A percentile compares a stretch with the other conserved stretches of the same genome.
phyloP scores from a whole-genome alignment of 1,284 basidiomycete genomes.

The Serendipita sp. region DNA sequence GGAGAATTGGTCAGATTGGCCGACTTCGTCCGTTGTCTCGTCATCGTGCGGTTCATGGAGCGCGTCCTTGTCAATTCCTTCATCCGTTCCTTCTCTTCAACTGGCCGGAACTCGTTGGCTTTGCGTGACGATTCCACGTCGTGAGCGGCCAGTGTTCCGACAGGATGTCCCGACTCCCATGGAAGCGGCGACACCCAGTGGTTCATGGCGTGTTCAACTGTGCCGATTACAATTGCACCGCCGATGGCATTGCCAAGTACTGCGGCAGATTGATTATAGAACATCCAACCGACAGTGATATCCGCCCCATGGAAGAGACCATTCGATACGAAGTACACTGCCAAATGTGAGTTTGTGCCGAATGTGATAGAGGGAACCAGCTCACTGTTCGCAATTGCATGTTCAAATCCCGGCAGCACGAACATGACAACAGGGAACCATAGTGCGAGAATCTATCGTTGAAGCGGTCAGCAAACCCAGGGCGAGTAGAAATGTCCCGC shows the following conservation, averaged over 20 bases:
- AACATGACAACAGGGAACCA: conserved; percentile 15
- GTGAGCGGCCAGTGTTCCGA: conserved; percentile 11
- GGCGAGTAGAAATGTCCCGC: not conserved
- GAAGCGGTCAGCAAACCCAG: not conserved
- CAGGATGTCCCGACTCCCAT: conserved; percentile 10
- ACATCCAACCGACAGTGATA: conserved; percentile 13
- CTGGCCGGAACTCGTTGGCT: conserved; percentile 7
- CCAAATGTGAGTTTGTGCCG: not conserved
- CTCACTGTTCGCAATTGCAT: conserved; percentile 16
- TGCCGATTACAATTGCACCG: conserved; percentile 14
- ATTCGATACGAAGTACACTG: conserved; percentile 16
- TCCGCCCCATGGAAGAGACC: conserved; percentile 16
- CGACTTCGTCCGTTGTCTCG: not conserved
- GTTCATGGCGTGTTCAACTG: conserved; percentile 16
- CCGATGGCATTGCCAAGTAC: conserved; percentile 15
- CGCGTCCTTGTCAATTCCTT: not conserved
- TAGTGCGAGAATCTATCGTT: conserved; percentile 12
- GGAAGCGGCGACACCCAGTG: conserved; percentile 14
- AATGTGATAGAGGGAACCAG: not conserved
- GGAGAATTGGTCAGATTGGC: too few species aligned
- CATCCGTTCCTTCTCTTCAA: not conserved
- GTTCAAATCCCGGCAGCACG: conserved; percentile 12
- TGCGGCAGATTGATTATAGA: conserved; percentile 16
- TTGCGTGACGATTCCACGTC: conserved; percentile 10
- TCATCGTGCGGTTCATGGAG: not conserved